Conservation (phyloP, 495 filamentous ascomycete species). For the Neurospora tetrasperma region DNA sequence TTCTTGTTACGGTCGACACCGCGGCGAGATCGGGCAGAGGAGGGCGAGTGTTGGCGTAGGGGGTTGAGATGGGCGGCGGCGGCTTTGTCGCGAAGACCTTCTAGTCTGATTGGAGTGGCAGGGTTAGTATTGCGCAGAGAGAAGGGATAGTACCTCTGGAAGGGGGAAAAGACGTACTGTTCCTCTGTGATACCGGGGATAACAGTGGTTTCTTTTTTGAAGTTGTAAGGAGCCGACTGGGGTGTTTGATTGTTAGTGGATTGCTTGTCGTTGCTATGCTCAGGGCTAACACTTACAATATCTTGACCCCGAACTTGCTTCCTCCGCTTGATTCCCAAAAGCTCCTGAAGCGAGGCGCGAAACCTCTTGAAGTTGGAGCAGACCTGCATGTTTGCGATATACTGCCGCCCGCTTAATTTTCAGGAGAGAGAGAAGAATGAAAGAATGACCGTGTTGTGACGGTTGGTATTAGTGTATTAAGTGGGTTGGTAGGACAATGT, state of each 20-base stretch:
- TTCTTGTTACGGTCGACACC: not conserved
- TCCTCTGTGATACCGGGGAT: conserved; percentile 34
- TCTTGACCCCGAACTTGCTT: conserved; percentile 12
- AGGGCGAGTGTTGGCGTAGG: conserved; percentile 3
- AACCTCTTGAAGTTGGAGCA: conserved; percentile 18
- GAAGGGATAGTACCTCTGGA: too few relatives aligned
- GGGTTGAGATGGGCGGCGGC: conserved; percentile 25
- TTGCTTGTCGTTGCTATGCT: not conserved
- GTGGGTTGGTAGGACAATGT: not conserved
- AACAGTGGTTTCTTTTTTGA: conserved; percentile 28
- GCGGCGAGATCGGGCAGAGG: not conserved
- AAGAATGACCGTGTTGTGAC: not conserved
- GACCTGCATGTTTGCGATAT: conserved; percentile 9
- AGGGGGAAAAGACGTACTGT: conserved; percentile 23
- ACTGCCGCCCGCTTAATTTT: not conserved
- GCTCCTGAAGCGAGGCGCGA: conserved; percentile 14
- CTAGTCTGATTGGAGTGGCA: conserved; percentile 16
- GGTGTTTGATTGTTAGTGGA: conserved; percentile 12
- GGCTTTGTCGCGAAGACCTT: conserved; percentile 33
- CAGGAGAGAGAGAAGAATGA: not conserved
- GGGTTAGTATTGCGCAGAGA: not conserved
- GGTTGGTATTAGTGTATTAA: not conserved
- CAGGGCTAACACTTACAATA: conserved; percentile 12
- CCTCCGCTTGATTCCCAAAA: conserved; percentile 10
- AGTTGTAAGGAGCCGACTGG: conserved; percentile 38